Base-by-base conservation (phyloP, 371 early-diverging fungal genomes). In the Mucor piriformis region DNA sequence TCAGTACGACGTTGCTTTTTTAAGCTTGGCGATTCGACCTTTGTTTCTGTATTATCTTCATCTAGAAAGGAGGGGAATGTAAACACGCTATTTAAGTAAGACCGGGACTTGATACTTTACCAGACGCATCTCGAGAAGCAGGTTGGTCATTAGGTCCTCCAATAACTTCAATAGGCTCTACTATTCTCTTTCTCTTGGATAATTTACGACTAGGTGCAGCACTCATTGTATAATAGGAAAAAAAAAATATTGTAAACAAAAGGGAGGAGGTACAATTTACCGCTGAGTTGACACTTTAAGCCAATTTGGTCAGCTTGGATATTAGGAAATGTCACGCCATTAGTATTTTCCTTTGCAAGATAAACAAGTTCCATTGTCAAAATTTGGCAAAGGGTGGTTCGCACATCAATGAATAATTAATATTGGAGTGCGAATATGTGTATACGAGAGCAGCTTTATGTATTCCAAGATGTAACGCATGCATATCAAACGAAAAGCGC, bases 81-180 rank as follows among this genome's bases (percentile, higher is more conserved):
- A n/a, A n/a, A n/a, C n/a, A n/a, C n/a, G n/a, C n/a, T n/a, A n/a
- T n/a, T n/a, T n/a, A n/a, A n/a, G n/a, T n/a, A n/a, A n/a, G n/a
- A n/a, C n/a, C n/a, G n/a, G 12, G 11, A 33, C 8, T 40, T 40
- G 6, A 18, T 21, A 44, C 1, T 3, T 44, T 4, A 44, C 69
- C 69, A 40, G 69, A 64, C 13, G 69, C 65, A 49, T 64, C 69
- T 18, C 69, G 69, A 27, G 69, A 69, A 12, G 59, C 61, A 35
- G 69, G 58, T 27, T 69, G 69, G 18, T 59, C 67, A 18, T 57
- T 43, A 11, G 50, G 49, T 2, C 24, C 63, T 29, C 34, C 58
- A 23, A 47, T 4, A 21, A 44, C 43, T 44, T n/a, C n/a, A n/a
- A n/a, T n/a, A n/a, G 59, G 50, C 20, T 54, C 55, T 20, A 59